phyloP scores from a whole-genome alignment of 805 yeast species.

The Candida insectalens region DNA sequence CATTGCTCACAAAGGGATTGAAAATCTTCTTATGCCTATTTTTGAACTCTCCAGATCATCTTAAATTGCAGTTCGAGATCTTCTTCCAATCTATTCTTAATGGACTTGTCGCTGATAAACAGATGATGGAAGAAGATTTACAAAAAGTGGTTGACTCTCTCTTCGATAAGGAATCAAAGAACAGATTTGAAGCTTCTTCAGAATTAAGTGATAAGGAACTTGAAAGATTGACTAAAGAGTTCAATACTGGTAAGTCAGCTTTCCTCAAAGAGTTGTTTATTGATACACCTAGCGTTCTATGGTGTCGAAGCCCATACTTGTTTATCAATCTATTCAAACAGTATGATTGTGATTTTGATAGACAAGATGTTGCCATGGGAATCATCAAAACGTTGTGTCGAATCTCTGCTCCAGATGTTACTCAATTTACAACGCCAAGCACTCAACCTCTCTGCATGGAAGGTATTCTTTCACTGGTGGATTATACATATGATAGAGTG shows the following conservation, averaged over 20 bases:
- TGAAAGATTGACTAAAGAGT: conserved; percentile 22
- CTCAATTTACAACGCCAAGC: conserved; percentile 64
- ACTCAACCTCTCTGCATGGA: conserved; percentile 94
- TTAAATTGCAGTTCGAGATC: conserved; percentile 76
- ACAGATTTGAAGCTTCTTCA: conserved; percentile 15
- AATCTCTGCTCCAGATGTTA: conserved; percentile 79
- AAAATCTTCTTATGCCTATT: conserved; percentile 67
- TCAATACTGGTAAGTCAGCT: conserved; percentile 36
- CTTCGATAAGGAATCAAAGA: conserved; percentile 19
- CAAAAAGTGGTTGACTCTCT: conserved; percentile 18
- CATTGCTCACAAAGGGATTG: conserved; percentile 65
- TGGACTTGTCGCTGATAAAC: conserved; percentile 18
- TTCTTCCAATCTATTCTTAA: conserved; percentile 56
- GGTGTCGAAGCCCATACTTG: conserved; percentile 73
- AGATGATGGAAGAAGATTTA: conserved; percentile 18
- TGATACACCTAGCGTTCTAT: conserved; percentile 72
- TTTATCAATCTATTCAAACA: conserved; percentile 70
- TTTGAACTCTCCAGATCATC: conserved; percentile 50
- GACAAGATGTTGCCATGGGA: conserved; percentile 64
- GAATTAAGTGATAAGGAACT: conserved; percentile 18
- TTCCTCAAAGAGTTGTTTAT: conserved; percentile 69
- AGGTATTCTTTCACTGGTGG: conserved; percentile 65
- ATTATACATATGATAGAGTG: conserved; percentile 47
- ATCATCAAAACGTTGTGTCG: conserved; percentile 64
- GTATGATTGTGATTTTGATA: conserved; percentile 86